These are phyloP conservation scores for Paracamarosporium sp. DNA, from an alignment of 2,329 filamentous ascomycete species.

Conservation along the genomic window DNA sequence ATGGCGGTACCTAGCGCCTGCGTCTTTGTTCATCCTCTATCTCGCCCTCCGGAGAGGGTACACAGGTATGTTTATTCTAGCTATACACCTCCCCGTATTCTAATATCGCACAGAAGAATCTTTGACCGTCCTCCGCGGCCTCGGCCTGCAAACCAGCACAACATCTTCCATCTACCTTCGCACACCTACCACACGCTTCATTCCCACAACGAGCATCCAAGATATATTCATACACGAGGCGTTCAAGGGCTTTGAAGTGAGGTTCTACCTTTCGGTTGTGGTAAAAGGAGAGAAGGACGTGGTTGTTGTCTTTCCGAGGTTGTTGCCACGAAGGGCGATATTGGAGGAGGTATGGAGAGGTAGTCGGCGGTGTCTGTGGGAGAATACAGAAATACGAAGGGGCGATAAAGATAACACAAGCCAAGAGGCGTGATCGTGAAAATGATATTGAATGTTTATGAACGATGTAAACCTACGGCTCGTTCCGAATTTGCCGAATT, in stretches of 20 bases:
- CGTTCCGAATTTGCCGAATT: background rate
- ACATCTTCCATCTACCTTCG: slow-evolving; percentile 72
- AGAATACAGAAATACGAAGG: slow-evolving; percentile 45
- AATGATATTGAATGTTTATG: background rate
- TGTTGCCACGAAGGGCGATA: slow-evolving; percentile 76
- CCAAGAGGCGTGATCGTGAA: background rate
- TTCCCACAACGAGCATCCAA: slow-evolving; percentile 89
- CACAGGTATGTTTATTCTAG: slow-evolving; percentile 52
- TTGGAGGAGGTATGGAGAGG: slow-evolving; percentile 92
- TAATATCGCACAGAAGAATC: slow-evolving; percentile 69
- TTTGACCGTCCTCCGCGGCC: slow-evolving; percentile 82
- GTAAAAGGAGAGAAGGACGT: slow-evolving; percentile 87
- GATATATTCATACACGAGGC: slow-evolving; percentile 96
- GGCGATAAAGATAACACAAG: slow-evolving; percentile 1
- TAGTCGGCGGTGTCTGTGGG: slow-evolving; percentile 81
- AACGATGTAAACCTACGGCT: background rate
- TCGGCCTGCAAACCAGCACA: slow-evolving; percentile 88
- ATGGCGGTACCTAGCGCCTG: slow-evolving; percentile 51
- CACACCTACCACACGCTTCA: slow-evolving; percentile 71
- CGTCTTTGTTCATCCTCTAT: slow-evolving; percentile 51
- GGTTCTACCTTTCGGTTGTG: slow-evolving; percentile 87
- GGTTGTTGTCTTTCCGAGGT: slow-evolving; percentile 90
- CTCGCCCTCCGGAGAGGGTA: slow-evolving; percentile 57
- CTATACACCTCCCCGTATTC: background rate
- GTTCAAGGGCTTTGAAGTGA: slow-evolving; percentile 88